phyloP scores from a whole-genome alignment of 208 protist genomes.

The Trypanosomatidae sp. region DNA sequence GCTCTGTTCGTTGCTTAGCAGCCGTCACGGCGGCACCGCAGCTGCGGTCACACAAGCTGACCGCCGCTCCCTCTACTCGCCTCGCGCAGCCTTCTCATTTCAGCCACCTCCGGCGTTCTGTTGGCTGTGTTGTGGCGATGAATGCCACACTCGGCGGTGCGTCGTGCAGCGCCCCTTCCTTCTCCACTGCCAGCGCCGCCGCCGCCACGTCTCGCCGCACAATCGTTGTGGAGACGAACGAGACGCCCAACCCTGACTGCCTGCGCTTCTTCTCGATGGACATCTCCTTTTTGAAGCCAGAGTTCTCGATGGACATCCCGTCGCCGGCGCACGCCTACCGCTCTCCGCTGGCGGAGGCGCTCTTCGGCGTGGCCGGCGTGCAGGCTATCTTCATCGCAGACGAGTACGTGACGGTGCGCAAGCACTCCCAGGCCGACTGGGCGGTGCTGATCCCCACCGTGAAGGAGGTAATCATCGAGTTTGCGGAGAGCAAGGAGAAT shows the following conservation, averaged over 20 bases:
- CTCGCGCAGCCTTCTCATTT: too few relatives aligned
- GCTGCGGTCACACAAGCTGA: too few relatives aligned
- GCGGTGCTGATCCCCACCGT: constrained; percentile 42
- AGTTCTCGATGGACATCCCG: constrained; percentile 77
- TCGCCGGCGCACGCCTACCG: constrained; percentile 63
- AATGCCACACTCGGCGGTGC: too few relatives aligned
- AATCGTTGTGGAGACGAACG: constrained; percentile 79
- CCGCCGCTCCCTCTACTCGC: too few relatives aligned
- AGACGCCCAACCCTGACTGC: constrained; percentile 86
- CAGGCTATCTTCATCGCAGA: constrained; percentile 75
- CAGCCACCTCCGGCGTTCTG: too few relatives aligned
- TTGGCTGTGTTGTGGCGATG: too few relatives aligned
- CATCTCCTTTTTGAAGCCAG: constrained; percentile 75
- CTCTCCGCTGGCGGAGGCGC: constrained; percentile 63
- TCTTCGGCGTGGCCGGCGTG: constrained; percentile 75
- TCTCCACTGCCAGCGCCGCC: neutral
- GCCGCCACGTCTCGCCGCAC: too few relatives aligned
- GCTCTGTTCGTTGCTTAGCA: too few relatives aligned
- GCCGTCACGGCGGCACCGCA: too few relatives aligned
- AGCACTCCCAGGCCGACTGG: constrained; percentile 55
- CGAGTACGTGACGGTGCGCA: constrained; percentile 84
- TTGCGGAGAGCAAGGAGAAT: constrained; percentile 69
- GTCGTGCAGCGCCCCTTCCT: too few relatives aligned
- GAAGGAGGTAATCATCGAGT: constrained; percentile 69
- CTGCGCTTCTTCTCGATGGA: constrained; percentile 90